phyloP scores from a whole-genome alignment of 2,329 filamentous ascomycete species.

The Aspergillus fischeri region DNA sequence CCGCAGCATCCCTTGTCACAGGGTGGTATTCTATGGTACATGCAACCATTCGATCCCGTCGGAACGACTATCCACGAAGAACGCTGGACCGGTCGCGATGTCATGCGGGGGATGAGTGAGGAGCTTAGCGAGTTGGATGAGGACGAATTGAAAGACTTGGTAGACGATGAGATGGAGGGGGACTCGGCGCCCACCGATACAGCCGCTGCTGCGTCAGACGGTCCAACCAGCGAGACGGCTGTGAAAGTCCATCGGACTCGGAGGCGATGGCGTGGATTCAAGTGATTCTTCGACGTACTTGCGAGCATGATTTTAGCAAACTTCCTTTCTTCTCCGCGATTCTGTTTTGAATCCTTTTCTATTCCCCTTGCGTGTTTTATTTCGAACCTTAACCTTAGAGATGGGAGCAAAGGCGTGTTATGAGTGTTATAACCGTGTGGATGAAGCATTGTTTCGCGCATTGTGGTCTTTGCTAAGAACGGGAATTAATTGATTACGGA shows the following conservation, averaged over 20 bases:
- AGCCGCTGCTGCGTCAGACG: slow-evolving; percentile 12
- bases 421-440: background rate
- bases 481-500: background rate
- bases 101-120: slow-evolving; percentile 71
- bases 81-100: slow-evolving; percentile 67
- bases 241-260: slow-evolving; percentile 29
- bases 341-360: slow-evolving; percentile 10
- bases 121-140: slow-evolving; percentile 90
- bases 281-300: slow-evolving; percentile 6
- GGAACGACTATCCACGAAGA: slow-evolving; percentile 79
- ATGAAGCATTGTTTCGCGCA: background rate
- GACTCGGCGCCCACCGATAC: slow-evolving; percentile 8
- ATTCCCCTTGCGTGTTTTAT: slow-evolving; percentile 8
- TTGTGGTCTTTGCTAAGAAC: background rate
- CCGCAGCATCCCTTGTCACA: slow-evolving; percentile 53
- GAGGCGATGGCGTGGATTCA: slow-evolving; percentile 30
- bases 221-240: slow-evolving; percentile 9
- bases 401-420: background rate
- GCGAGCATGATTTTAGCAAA: background rate
- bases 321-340: slow-evolving; percentile 6
- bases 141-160: slow-evolving; percentile 73
- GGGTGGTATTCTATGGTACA: slow-evolving; percentile 85
- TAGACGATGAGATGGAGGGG: slow-evolving; percentile 46
- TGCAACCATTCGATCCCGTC: slow-evolving; percentile 71
- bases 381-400: background rate